Base-by-base conservation (phyloP, 2,329 filamentous ascomycete species). In the Dichotomopilus funicola region DNA sequence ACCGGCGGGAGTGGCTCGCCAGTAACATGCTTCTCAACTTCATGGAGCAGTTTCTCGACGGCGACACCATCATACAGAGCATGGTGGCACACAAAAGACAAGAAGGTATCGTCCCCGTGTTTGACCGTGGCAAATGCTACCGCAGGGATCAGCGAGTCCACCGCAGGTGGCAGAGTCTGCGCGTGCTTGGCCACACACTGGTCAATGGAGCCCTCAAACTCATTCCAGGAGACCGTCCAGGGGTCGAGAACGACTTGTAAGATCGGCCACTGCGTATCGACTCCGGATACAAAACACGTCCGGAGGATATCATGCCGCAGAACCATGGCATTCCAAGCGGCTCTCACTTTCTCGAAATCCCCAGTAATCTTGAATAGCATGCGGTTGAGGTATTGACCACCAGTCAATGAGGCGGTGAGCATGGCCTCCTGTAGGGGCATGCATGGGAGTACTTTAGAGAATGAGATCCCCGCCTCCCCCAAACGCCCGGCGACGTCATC, bases 361-460 rank as follows among this genome's bases (percentile, higher is more conserved):
- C 76, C 73, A 4, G 70, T 71, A 6, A 95, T 66, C 5, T 78
- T 74, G 59, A 95, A 80, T 0, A 86, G 69, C 54, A 89, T 82
- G 48, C 80, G 81, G 66, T 95, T 96, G 64, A 80, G 83, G 66
- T 96, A 96, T 1, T 83, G 76, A 1, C 49, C 57, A 4, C 71
- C 70, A 9, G 72, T 68, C 1, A 70, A 70, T 59, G 74, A 63
- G 7, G 82, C 80, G 2, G 83, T 85, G 0, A 96, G 75, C 90
- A 96, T 96, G 0, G 86, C 87, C 72, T 95, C 88, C 68, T 96
- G 91, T 0, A 96, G 73, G 0, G 91, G 88, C 1, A 90, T 95
- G 66, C 91, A 96, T 0, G 91, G 91, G 5, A 91, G 71, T 7
- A 95, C 75, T 1, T 73, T 75, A 35, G 79, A 70, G 2, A 87